Conservation (phyloP, 352 stramenopile genomes). For the Phytophthora pistaciae region DNA sequence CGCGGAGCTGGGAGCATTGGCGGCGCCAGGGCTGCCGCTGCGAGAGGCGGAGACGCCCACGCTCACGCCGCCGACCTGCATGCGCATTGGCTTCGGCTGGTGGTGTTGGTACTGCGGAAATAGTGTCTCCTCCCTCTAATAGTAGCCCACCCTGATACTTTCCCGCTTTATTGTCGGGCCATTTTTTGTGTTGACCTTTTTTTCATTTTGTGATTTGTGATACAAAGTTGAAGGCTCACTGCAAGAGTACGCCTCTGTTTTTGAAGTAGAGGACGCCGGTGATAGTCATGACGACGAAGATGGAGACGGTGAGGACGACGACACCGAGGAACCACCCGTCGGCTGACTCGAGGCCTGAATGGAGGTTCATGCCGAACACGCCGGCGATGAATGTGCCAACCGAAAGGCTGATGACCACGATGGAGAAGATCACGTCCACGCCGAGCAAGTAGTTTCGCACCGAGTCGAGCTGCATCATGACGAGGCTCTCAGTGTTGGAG, state of each 20-base stretch:
- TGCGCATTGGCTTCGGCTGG: neutral
- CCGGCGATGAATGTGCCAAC: conserved; percentile 68
- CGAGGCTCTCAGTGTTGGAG: conserved; percentile 73
- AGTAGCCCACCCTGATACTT: neutral
- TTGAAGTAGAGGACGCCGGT: conserved; percentile 66
- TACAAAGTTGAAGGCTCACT: conserved; percentile 12
- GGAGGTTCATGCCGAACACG: conserved; percentile 75
- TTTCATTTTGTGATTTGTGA: neutral
- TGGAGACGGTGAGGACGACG: conserved; percentile 37
- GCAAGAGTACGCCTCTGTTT: conserved; percentile 59
- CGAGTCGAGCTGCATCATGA: conserved; percentile 80
- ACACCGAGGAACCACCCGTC: conserved; percentile 50
- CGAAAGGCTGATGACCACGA: conserved; percentile 65
- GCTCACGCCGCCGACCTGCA: conserved; percentile 4
- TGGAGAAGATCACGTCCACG: conserved; percentile 64
- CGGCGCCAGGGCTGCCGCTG: neutral
- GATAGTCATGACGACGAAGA: conserved; percentile 49
- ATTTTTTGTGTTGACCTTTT: neutral
- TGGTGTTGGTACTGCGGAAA: neutral
- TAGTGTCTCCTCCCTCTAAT: too few species aligned
- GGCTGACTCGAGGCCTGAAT: conserved; percentile 37
- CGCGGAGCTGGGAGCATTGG: neutral
- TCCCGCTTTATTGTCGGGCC: neutral
- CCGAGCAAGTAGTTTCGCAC: conserved; percentile 71
- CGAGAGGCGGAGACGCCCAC: conserved; percentile 11